Evolutionary conservation across 2,329 filamentous ascomycete species (phyloP).

Genomic region (Fusarium armeniacum): DNA sequence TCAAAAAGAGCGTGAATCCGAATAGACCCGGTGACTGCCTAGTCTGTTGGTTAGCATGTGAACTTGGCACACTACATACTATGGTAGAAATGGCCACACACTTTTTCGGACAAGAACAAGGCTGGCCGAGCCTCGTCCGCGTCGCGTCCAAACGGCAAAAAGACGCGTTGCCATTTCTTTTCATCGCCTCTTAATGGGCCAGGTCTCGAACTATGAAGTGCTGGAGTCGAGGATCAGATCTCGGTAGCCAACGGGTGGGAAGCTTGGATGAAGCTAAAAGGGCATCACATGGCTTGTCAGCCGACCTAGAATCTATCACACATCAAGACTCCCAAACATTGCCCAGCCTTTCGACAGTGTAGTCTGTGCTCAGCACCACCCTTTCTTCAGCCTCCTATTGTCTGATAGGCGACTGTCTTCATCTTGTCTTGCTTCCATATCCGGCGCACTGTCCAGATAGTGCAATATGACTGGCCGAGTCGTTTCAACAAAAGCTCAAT

Average conservation of each 20-base stretch:
- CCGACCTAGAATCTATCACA: slow-evolving; percentile 44
- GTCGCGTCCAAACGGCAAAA: slow-evolving; percentile 32
- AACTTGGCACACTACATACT: slow-evolving; percentile 31
- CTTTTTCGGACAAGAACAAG: slow-evolving; percentile 23
- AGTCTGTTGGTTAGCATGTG: slow-evolving; percentile 37
- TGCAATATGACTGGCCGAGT: slow-evolving; percentile 33
- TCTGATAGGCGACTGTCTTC: slow-evolving; percentile 23
- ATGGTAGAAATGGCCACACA: slow-evolving; percentile 34
- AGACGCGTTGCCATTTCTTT: slow-evolving; percentile 36
- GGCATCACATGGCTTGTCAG: slow-evolving; percentile 50
- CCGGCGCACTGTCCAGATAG: slow-evolving; percentile 38
- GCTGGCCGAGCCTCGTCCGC: slow-evolving; percentile 45
- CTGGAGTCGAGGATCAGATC: slow-evolving; percentile 32
- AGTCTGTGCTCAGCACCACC: slow-evolving; percentile 37
- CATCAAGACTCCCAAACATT: slow-evolving; percentile 31
- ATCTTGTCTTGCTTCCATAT: slow-evolving; percentile 27
- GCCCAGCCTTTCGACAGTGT: slow-evolving; percentile 22
- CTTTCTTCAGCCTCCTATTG: slow-evolving; percentile 32
- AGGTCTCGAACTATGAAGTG: slow-evolving; percentile 18
- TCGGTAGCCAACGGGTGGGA: slow-evolving; percentile 19
- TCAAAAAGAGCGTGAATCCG: slow-evolving; percentile 30
- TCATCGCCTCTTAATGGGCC: slow-evolving; percentile 6
- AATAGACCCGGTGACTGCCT: slow-evolving; percentile 44
- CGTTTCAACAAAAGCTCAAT: slow-evolving; percentile 9
- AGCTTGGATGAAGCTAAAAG: slow-evolving; percentile 25